Evolutionary conservation across 2,329 filamentous ascomycete species (phyloP).

Genomic region (Fusarium solani-melongenae): DNA sequence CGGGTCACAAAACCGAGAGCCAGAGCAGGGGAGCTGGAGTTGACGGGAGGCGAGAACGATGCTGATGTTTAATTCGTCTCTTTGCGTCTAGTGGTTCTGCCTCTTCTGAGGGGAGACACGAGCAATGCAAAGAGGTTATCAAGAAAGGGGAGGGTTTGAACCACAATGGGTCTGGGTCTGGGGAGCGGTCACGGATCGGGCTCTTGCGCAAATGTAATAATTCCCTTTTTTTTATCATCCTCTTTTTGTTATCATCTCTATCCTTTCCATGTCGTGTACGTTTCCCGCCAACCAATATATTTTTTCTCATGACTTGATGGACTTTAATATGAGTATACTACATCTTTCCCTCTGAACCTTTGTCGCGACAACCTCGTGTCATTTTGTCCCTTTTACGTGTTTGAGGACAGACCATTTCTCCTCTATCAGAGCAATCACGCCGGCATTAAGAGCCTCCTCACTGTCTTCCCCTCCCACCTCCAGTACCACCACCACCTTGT

Average conservation of each 20-base stretch:
- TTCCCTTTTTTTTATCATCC: constrained; percentile 55
- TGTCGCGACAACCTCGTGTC: background rate
- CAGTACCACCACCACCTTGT: background rate
- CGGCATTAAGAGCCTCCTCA: background rate
- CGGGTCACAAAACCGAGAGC: constrained; percentile 37
- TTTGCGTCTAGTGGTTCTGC: constrained; percentile 30
- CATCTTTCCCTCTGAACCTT: background rate
- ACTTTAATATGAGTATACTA: background rate
- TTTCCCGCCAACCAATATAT: constrained; percentile 38
- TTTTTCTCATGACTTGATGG: constrained; percentile 28
- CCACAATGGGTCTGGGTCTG: constrained; percentile 43
- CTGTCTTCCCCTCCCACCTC: background rate
- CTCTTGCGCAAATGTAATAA: constrained; percentile 62
- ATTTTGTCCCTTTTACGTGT: background rate
- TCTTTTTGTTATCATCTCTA: constrained; percentile 38
- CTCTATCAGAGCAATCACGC: background rate
- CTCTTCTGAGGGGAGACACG: constrained; percentile 12
- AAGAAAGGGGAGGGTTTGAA: constrained; percentile 41
- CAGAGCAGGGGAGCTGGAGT: constrained; percentile 31
- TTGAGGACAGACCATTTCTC: background rate
- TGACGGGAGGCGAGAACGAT: constrained; percentile 30
- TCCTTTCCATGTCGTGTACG: constrained; percentile 42
- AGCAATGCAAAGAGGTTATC: constrained; percentile 27
- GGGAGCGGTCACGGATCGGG: constrained; percentile 40
- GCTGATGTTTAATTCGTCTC: constrained; percentile 40